Evolutionary conservation across 2,329 filamentous ascomycete genomes (phyloP).

Genomic region (Penicillium sp.): DNA sequence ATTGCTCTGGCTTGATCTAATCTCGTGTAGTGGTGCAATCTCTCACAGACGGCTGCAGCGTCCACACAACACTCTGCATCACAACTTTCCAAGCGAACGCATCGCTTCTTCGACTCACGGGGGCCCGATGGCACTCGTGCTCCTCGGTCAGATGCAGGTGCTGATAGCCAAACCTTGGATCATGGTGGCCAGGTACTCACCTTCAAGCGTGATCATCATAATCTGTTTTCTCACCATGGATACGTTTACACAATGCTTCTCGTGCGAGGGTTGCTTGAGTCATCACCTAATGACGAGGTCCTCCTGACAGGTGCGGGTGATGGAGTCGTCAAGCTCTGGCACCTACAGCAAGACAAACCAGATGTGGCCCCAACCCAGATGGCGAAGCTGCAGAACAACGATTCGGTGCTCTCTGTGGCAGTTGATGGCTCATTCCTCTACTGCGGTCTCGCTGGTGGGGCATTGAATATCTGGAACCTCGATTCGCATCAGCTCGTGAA

Average conservation of each 20-base stretch:
- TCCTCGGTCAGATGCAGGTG: conserved; percentile 69
- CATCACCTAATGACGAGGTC: conserved; percentile 71
- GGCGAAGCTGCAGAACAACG: conserved; percentile 67
- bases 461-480: conserved; percentile 95
- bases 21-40: conserved; percentile 70
- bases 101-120: conserved; percentile 90
- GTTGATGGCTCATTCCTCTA: conserved; percentile 93
- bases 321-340: conserved; percentile 94
- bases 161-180: conserved; percentile 53
- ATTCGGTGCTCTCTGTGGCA: conserved; percentile 74
- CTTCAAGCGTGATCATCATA: conserved; percentile 79
- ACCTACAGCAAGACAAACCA: conserved; percentile 61
- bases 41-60: conserved; percentile 68
- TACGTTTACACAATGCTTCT: conserved; percentile 97
- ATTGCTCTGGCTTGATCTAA: neutral
- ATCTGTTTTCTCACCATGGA: conserved; percentile 90
- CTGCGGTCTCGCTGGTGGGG: conserved; percentile 82
- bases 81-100: conserved; percentile 77
- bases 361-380: conserved; percentile 72
- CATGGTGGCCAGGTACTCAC: conserved; percentile 72
- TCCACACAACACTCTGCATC: conserved; percentile 66
- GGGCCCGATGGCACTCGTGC: conserved; percentile 82
- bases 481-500: conserved; percentile 90
- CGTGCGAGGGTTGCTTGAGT: conserved; percentile 72
- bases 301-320: conserved; percentile 91